Evolutionary conservation across 179 eudicot genomes (phyloP), one percentile per base, ranked within the genome.

Genomic region (Silene vulgaris): DNA sequence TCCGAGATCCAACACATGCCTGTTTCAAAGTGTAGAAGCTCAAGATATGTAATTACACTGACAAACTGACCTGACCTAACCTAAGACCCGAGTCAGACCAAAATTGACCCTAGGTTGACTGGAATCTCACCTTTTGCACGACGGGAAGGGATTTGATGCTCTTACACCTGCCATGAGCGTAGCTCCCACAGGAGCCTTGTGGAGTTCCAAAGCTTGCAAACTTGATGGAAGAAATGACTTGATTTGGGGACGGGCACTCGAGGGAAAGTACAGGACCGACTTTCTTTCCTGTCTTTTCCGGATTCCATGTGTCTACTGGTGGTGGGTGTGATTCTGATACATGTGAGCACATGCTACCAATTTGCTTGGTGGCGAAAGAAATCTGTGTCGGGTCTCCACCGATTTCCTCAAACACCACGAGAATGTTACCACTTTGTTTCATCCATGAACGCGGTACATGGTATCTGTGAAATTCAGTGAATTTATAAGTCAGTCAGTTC

Each of bases 151-250:
- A 92, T 65, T 32, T 77, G 61, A 37, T 32, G 82, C 97, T 95
- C 74, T 77, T 79, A 82, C 99, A 95, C 69, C 77, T 76, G 20
- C 97, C 97, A 66, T 92, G 95, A 70, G 79, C 75, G 62, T 85
- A 92, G 68, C 87, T 87, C 62, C 99, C 99, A 74, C 97, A 92
- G 23, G 83, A 68, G 35, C 99, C 99, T 2, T 70, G 78, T 32
- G 99, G 99, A 82, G 92, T 95, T 52, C 99, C 99, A 48, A 82
- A 95, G 86, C 99, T 92, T 68, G 97, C 97, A 77, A 95, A 95
- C 77, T 87, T 90, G 76, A 95, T 95, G 3, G 87, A 84, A 29
- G 93, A 86, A 77, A 95, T 92, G 78, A 88, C 85, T 56, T 92
- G 93, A 83, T 83, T 48, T 19, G 89, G 83, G 1, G 80, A 82